Conservation (phyloP, 495 filamentous ascomycete species). For the Penicillium maclennaniae region DNA sequence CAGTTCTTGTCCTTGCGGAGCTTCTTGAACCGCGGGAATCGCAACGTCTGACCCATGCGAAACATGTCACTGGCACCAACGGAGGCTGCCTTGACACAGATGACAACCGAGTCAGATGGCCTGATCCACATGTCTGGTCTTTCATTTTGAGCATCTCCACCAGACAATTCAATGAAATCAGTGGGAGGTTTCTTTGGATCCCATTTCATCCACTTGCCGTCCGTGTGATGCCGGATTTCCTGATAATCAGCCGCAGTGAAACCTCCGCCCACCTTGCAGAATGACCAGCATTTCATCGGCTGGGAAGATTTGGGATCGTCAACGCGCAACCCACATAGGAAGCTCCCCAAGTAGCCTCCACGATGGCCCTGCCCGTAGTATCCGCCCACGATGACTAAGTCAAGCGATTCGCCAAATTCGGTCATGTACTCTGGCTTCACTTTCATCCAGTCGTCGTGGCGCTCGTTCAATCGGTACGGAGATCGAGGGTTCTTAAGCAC, state of each 20-base stretch:
- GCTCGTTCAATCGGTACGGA: slow-evolving; percentile 79
- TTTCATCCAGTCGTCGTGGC: slow-evolving; percentile 98
- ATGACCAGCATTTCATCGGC: slow-evolving; percentile 77
- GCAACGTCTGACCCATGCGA: slow-evolving; percentile 70
- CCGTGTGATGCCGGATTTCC: slow-evolving; percentile 74
- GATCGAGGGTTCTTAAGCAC: slow-evolving; percentile 93
- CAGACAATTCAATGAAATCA: slow-evolving; percentile 76
- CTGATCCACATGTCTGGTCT: slow-evolving; percentile 91
- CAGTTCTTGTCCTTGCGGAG: slow-evolving; percentile 79
- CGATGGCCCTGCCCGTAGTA: slow-evolving; percentile 87
- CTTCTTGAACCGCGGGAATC: slow-evolving; percentile 88
- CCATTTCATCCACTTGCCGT: slow-evolving; percentile 89
- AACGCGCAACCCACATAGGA: slow-evolving; percentile 79
- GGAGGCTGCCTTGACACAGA: slow-evolving; percentile 88
- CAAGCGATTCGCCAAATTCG: slow-evolving; percentile 90
- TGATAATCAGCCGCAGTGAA: slow-evolving; percentile 83
- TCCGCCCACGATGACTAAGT: slow-evolving; percentile 84
- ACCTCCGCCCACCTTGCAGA: slow-evolving; percentile 95
- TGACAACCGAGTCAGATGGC: slow-evolving; percentile 79
- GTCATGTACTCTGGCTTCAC: slow-evolving; percentile 99
- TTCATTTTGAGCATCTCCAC: slow-evolving; percentile 70
- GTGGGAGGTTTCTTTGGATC: slow-evolving; percentile 74
- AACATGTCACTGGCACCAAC: slow-evolving; percentile 72
- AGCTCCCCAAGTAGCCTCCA: slow-evolving; percentile 78
- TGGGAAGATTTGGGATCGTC: slow-evolving; percentile 57